phyloP scores from a whole-genome alignment of 2,329 filamentous ascomycete species.

The Hymenoscyphus salicellus region DNA sequence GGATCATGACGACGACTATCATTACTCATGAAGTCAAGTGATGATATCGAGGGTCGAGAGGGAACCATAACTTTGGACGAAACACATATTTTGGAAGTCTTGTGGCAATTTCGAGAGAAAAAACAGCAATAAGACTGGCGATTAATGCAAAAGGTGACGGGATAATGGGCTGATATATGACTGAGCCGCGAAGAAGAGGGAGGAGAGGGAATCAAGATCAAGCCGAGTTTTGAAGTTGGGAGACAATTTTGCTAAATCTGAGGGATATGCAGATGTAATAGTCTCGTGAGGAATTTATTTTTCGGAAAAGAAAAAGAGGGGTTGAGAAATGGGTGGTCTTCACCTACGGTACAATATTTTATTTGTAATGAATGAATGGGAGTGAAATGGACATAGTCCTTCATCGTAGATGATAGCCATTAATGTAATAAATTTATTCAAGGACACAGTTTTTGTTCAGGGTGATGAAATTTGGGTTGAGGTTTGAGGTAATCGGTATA shows the following conservation, averaged over 20 bases:
- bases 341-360: neutral
- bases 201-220: neutral
- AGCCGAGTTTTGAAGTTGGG: neutral
- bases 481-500: neutral
- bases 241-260: constrained; percentile 7
- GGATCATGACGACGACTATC: constrained; percentile 10
- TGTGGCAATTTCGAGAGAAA: neutral
- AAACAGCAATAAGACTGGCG: neutral
- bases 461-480: neutral
- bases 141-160: neutral
- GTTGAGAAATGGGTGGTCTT: neutral
- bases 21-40: constrained; percentile 3
- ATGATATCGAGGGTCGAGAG: neutral
- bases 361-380: neutral
- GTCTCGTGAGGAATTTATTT: neutral
- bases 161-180: neutral
- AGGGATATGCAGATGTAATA: constrained; percentile 6
- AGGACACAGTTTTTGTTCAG: neutral
- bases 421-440: neutral
- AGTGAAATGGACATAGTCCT: neutral
- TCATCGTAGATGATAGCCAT: neutral
- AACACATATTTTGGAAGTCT: neutral
- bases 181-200: neutral
- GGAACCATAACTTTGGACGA: neutral
- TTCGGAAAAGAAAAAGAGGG: neutral